phyloP scores from a whole-genome alignment of 208 protist species.

The Leishmania lainsoni region DNA sequence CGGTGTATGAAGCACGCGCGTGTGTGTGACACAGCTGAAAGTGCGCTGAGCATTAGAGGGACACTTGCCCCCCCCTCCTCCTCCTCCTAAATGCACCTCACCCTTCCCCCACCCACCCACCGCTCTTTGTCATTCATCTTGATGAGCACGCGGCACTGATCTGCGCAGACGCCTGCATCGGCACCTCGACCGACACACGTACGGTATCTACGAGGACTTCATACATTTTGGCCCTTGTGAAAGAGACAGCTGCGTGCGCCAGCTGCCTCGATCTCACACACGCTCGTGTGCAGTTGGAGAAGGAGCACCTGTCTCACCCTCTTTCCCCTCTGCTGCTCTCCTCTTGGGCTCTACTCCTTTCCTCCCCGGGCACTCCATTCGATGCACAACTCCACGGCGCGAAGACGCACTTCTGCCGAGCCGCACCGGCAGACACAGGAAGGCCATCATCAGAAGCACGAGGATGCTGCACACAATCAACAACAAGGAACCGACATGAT shows the following conservation, averaged over 20 bases:
- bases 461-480: not conserved
- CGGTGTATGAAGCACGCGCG: too few species aligned
- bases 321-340: not conserved
- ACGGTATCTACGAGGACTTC: not conserved
- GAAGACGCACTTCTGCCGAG: not conserved
- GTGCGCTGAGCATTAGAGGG: not conserved
- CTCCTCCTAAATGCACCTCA: too few species aligned
- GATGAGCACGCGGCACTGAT: not conserved
- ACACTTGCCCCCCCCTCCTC: too few species aligned
- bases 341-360: too few species aligned
- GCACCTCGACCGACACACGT: not conserved
- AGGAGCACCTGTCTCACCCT: not conserved
- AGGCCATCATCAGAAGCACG: not conserved
- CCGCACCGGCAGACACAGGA: conserved; percentile 11
- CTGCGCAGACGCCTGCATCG: not conserved
- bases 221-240: too few species aligned
- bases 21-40: not conserved
- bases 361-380: not conserved
- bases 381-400: conserved; percentile 11
- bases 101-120: not conserved
- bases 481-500: not conserved
- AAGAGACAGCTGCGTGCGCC: not conserved
- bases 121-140: not conserved
- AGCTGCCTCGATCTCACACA: not conserved
- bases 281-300: not conserved